Percentiles rank a stretch among this genome's conserved stretches.
phyloP scores from a whole-genome alignment of 2,329 filamentous ascomycete species.

The Exophiala alcalophila region DNA sequence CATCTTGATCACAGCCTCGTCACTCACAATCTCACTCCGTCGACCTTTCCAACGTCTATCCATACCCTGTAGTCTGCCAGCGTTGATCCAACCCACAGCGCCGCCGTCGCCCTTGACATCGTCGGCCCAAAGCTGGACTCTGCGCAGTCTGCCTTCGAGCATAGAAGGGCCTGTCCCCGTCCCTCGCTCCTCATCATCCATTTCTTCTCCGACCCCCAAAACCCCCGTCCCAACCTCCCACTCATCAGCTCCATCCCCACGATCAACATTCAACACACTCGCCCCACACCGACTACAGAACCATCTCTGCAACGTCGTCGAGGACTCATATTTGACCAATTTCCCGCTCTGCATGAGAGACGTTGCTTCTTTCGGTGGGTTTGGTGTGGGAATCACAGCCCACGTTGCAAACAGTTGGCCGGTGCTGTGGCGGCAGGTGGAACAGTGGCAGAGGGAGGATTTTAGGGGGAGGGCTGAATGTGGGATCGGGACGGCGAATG shows the following conservation, averaged over 20 bases:
- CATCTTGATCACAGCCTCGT: constrained; percentile 10
- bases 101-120: constrained; percentile 26
- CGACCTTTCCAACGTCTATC: constrained; percentile 17
- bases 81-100: constrained; percentile 24
- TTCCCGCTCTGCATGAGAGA: constrained; percentile 4
- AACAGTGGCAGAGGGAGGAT: constrained; percentile 49
- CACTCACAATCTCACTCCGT: constrained; percentile 16
- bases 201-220: constrained; percentile 9
- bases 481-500: constrained; percentile 20
- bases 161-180: no score
- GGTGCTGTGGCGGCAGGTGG: constrained; percentile 48
- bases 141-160: constrained; percentile 15
- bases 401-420: constrained; percentile 43
- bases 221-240: constrained; percentile 25
- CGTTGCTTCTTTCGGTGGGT: constrained; percentile 9
- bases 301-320: constrained; percentile 13
- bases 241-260: constrained; percentile 9
- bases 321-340: constrained; percentile 14
- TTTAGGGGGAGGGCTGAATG: constrained; percentile 32
- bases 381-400: constrained; percentile 19
- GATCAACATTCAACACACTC: constrained; percentile 19
- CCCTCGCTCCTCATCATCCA: no score
- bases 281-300: constrained; percentile 24
- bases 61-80: constrained; percentile 18
- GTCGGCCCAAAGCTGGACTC: constrained; percentile 26